Conservation (phyloP, 1,284 basidiomycete species). For the Ceratobasidium sp. region DNA sequence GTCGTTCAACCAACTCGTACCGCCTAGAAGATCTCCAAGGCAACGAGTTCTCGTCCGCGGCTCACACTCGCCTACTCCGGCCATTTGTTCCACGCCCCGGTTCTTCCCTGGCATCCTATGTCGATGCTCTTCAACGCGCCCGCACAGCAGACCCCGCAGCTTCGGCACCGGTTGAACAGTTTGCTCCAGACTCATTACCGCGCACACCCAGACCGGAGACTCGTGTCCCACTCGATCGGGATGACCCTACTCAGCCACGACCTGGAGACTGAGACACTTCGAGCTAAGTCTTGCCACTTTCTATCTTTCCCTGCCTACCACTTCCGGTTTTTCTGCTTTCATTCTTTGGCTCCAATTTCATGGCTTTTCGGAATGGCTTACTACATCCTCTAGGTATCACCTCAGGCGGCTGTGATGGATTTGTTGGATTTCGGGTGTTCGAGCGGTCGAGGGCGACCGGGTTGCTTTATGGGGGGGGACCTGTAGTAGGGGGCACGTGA, state of each 20-base stretch:
- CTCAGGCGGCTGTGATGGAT: too few relatives aligned
- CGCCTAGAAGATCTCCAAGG: not conserved
- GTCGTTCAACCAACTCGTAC: not conserved
- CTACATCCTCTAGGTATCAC: not conserved
- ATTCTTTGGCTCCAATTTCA: not conserved
- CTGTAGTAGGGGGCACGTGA: too few relatives aligned
- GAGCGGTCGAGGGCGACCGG: too few relatives aligned
- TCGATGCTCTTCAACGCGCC: not conserved
- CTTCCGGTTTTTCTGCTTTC: not conserved
- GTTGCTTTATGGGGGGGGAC: too few relatives aligned
- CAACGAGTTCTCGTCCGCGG: not conserved
- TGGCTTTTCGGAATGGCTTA: not conserved
- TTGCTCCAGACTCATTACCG: not conserved
- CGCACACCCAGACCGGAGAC: not conserved
- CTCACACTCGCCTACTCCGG: not conserved
- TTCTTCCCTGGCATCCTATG: not conserved
- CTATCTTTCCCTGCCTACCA: not conserved
- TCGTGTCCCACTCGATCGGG: not conserved
- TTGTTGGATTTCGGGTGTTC: too few relatives aligned
- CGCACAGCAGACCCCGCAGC: not conserved
- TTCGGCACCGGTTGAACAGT: not conserved
- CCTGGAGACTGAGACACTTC: not conserved
- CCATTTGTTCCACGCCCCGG: not conserved
- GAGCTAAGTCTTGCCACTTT: not conserved
- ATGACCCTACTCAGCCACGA: not conserved